A percentile compares a stretch with the other conserved stretches of the same genome.
Conservation (phyloP, 345 rosid species). For the Anastatica hierochuntica region DNA sequence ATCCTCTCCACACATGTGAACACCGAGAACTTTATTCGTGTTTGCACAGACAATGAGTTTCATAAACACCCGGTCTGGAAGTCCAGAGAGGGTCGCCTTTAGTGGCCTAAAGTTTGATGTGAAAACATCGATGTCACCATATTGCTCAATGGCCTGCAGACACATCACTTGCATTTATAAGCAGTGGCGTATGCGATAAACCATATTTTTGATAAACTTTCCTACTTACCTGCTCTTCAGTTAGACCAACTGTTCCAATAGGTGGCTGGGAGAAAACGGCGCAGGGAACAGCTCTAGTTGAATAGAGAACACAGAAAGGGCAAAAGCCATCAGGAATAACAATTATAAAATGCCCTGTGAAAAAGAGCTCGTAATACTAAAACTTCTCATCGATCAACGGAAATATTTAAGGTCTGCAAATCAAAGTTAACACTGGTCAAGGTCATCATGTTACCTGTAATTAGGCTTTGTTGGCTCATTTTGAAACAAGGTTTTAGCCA, state of each 20-base stretch:
- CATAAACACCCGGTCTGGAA: conserved; percentile 83
- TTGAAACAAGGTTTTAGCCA: conserved; percentile 73
- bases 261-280: conserved; percentile 98
- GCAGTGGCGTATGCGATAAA: background rate
- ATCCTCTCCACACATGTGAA: conserved; percentile 94
- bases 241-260: conserved; percentile 85
- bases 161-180: background rate
- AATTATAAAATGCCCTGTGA: background rate
- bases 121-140: conserved; percentile 71
- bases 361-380: background rate
- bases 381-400: background rate
- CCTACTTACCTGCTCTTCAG: conserved; percentile 82
- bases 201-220: background rate
- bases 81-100: conserved; percentile 90
- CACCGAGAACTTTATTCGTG: conserved; percentile 61
- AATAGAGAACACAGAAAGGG: background rate
- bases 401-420: background rate
- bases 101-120: conserved; percentile 86
- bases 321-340: conserved; percentile 8
- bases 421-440: background rate
- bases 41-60: conserved; percentile 78
- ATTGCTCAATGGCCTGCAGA: conserved; percentile 65
- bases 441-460: conserved; percentile 41
- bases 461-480: conserved; percentile 86
- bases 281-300: conserved; percentile 72